Evolutionary conservation across 2,329 filamentous ascomycete genomes (phyloP).

Genomic region (Colletotrichum salicis): DNA sequence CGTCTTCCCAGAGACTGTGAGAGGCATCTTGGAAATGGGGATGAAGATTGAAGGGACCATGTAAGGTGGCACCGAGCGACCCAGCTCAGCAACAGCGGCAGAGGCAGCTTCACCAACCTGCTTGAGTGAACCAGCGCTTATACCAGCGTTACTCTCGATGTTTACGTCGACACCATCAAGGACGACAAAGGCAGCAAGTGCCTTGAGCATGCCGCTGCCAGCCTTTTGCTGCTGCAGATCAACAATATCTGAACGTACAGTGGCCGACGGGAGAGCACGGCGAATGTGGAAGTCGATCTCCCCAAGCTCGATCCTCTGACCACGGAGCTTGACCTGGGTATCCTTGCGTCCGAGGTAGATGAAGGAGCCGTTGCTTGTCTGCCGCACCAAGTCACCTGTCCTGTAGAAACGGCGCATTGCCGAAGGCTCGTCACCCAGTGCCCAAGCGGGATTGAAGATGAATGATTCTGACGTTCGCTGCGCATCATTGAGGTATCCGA

Average conservation of each 20-base stretch:
- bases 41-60: conserved; percentile 36
- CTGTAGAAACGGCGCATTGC: conserved; percentile 50
- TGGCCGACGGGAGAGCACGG: neutral
- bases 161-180: conserved; percentile 39
- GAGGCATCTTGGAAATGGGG: conserved; percentile 11
- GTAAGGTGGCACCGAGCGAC: conserved; percentile 46
- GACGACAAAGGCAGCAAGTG: conserved; percentile 56
- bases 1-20: conserved; percentile 24
- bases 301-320: conserved; percentile 37
- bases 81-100: conserved; percentile 44
- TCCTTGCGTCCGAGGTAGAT: conserved; percentile 36
- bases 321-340: conserved; percentile 38
- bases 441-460: conserved; percentile 53
- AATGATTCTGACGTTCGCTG: conserved; percentile 59
- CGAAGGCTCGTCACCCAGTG: conserved; percentile 41
- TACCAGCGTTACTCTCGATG: conserved; percentile 42
- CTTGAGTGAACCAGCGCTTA: conserved; percentile 8
- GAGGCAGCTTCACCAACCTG: conserved; percentile 44
- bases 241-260: neutral
- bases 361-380: conserved; percentile 27
- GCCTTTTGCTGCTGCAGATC: neutral
- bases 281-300: conserved; percentile 34
- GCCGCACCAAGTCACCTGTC: conserved; percentile 53
- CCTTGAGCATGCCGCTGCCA: conserved; percentile 29
- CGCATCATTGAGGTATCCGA: conserved; percentile 60